Evolutionary conservation across 495 filamentous ascomycete genomes (phyloP).

Genomic region (Baudoinia panamericana): DNA sequence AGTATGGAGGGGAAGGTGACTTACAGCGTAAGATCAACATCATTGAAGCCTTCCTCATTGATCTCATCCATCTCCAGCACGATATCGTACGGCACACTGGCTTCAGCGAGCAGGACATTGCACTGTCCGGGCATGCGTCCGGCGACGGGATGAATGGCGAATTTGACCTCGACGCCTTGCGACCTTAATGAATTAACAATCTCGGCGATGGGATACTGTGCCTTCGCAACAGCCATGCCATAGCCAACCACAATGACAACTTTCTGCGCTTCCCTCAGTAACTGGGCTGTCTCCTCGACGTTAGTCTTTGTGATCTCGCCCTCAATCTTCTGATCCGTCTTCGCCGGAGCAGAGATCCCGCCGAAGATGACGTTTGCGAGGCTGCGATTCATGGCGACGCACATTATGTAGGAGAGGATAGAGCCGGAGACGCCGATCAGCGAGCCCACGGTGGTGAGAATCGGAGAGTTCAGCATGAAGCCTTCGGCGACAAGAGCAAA

Average conservation of each 20-base stretch:
- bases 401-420: slow-evolving; percentile 72
- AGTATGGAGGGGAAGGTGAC: too few species aligned
- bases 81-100: slow-evolving; percentile 71
- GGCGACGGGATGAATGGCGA: slow-evolving; percentile 73
- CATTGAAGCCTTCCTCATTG: slow-evolving; percentile 63
- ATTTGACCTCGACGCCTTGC: slow-evolving; percentile 63
- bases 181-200: slow-evolving; percentile 56
- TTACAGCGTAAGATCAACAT: slow-evolving; percentile 71
- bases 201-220: slow-evolving; percentile 70
- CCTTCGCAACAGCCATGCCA: slow-evolving; percentile 79
- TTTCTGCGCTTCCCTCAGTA: slow-evolving; percentile 53
- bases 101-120: slow-evolving; percentile 72
- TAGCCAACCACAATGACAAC: slow-evolving; percentile 79
- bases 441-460: slow-evolving; percentile 65
- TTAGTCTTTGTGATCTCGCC: slow-evolving; percentile 57
- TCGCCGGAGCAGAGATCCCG: slow-evolving; percentile 49
- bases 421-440: slow-evolving; percentile 72
- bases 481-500: slow-evolving; percentile 75
- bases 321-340: slow-evolving; percentile 56
- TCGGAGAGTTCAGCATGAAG: slow-evolving; percentile 72
- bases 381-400: slow-evolving; percentile 71
- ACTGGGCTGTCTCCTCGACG: slow-evolving; percentile 61
- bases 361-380: slow-evolving; percentile 72
- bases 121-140: slow-evolving; percentile 80
- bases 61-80: slow-evolving; percentile 85